These are phyloP conservation scores for Epithele typhae DNA, from an alignment of 768 basidiomycete genomes.

Conservation along the genomic window DNA sequence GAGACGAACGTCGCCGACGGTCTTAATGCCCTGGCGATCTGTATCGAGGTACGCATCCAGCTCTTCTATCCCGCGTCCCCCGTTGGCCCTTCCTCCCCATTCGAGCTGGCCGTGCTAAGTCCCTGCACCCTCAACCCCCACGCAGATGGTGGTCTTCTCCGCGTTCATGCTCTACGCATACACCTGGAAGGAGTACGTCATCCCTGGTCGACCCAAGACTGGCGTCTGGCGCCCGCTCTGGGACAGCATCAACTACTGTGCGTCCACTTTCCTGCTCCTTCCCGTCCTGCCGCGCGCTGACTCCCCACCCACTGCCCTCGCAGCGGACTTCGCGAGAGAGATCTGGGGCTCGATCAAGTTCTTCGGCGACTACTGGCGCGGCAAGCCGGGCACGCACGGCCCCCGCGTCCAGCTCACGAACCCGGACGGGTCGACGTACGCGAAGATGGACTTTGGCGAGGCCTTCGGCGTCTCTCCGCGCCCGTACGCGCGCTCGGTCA, in stretches of 20 bases:
- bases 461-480: constrained; percentile 32
- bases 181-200: constrained; percentile 58
- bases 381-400: constrained; percentile 25
- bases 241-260: constrained; percentile 57
- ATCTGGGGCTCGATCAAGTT: constrained; percentile 59
- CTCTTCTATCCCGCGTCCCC: not conserved
- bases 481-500: constrained; percentile 14
- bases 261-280: constrained; percentile 12
- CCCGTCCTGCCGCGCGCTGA: not conserved
- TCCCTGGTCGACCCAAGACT: constrained; percentile 40
- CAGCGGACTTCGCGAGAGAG: constrained; percentile 66
- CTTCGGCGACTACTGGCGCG: constrained; percentile 43
- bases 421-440: constrained; percentile 21
- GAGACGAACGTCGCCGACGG: constrained; percentile 81
- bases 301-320: constrained; percentile 3
- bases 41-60: constrained; percentile 64
- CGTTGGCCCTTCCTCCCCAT: no score
- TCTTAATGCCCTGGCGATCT: constrained; percentile 74
- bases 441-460: constrained; percentile 32
- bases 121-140: no score
- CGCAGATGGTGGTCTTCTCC: constrained; percentile 81
- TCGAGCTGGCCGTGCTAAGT: no score
- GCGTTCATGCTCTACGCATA: constrained; percentile 83
- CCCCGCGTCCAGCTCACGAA: constrained; percentile 20
- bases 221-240: constrained; percentile 66